Evolutionary conservation across 228 moss, liverwort and hornwort species (phyloP).

Genomic region (Sphagnum magellanicum): DNA sequence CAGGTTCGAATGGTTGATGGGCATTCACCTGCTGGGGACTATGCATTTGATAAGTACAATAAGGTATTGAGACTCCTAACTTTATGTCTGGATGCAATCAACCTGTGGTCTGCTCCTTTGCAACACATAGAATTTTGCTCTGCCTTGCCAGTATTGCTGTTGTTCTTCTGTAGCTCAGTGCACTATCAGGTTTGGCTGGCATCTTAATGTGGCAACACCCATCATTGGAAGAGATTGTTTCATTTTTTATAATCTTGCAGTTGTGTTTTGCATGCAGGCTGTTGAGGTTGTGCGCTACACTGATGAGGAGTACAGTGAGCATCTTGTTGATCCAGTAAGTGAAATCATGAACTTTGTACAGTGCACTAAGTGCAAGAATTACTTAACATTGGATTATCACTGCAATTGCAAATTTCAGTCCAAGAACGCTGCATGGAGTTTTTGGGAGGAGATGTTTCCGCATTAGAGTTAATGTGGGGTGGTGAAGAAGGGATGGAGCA

Average conservation of each 20-base stretch:
- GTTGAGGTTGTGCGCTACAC: constrained; percentile 77
- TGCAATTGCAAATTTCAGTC: too few species aligned
- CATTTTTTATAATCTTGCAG: not conserved
- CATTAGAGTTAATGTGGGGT: not conserved
- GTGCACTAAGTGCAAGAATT: too few species aligned
- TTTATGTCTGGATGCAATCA: not conserved
- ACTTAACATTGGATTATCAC: too few species aligned
- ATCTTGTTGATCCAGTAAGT: constrained; percentile 68
- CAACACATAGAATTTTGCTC: too few species aligned
- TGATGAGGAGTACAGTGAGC: constrained; percentile 77
- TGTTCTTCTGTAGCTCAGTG: too few species aligned
- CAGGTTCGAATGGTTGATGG: constrained; percentile 88
- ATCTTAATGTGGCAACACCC: too few species aligned
- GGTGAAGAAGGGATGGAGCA: constrained; percentile 65
- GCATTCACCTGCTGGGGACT: constrained; percentile 76
- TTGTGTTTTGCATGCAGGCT: constrained; percentile 35
- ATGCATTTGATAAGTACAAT: constrained; percentile 96
- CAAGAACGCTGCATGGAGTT: too few species aligned
- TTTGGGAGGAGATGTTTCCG: too few species aligned
- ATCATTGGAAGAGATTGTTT: too few species aligned
- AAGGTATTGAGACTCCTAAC: constrained; percentile 37
- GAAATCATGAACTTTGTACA: not conserved
- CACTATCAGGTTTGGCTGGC: too few species aligned
- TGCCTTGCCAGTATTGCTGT: too few species aligned
- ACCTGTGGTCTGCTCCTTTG: too few species aligned